A percentile compares a stretch with the other conserved stretches of the same genome.
These are phyloP conservation scores for Cladosporium oxysporum DNA, from an alignment of 2,329 filamentous ascomycete genomes.

Conservation along the genomic window DNA sequence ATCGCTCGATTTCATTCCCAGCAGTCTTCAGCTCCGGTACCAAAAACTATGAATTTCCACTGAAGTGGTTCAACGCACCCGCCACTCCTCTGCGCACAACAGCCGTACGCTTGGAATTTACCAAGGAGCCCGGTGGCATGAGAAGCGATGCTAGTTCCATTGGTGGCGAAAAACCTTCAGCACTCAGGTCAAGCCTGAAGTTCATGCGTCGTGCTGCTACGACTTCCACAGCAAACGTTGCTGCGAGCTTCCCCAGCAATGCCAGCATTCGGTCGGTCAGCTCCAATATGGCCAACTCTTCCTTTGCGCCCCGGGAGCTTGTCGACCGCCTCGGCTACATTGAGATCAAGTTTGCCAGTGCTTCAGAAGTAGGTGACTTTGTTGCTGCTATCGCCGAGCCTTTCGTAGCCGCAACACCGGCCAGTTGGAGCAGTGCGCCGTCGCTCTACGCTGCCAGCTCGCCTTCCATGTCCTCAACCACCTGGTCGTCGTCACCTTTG, in stretches of 20 bases:
- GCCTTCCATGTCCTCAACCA: constrained; percentile 7
- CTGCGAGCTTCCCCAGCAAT: constrained; percentile 11
- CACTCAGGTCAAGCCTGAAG: constrained; percentile 10
- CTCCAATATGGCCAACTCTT: constrained; percentile 11
- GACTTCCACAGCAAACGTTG: neutral
- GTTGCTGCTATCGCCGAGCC: constrained; percentile 10
- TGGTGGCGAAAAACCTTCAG: constrained; percentile 5
- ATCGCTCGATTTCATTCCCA: constrained; percentile 18
- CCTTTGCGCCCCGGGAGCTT: constrained; percentile 14
- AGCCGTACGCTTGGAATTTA: constrained; percentile 2
- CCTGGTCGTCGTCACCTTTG: constrained; percentile 10
- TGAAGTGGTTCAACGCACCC: constrained; percentile 18
- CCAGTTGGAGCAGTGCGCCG: constrained; percentile 15
- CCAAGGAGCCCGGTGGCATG: constrained; percentile 11
- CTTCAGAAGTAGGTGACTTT: constrained; percentile 7
- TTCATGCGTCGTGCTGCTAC: constrained; percentile 18
- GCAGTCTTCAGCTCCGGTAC: constrained; percentile 6
- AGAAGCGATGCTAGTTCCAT: constrained; percentile 3
- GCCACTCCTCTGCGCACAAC: neutral
- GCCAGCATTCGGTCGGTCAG: constrained; percentile 17
- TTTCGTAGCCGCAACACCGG: constrained; percentile 16
- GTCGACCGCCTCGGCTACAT: constrained; percentile 17
- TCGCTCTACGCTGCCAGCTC: constrained; percentile 16
- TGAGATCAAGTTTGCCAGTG: constrained; percentile 17
- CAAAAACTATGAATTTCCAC: constrained; percentile 19